Percentiles rank a stretch among this genome's conserved stretches.
Conservation (phyloP, 495 filamentous ascomycete genomes). For the Talaromyces thailandensis region DNA sequence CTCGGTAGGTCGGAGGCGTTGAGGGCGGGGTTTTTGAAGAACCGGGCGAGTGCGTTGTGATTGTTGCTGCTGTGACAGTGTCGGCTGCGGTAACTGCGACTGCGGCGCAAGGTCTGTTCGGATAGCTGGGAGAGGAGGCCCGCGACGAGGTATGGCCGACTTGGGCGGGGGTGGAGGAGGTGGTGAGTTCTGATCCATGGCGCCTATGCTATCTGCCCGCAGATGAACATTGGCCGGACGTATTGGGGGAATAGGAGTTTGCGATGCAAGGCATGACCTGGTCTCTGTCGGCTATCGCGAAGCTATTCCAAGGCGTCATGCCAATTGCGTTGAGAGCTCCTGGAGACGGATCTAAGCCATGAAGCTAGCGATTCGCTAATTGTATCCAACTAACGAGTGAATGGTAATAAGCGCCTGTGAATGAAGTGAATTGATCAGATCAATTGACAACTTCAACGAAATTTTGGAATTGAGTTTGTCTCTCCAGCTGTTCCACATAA, state of each 20-base stretch:
- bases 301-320: not conserved
- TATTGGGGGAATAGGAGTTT: not conserved
- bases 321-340: not conserved
- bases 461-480: not conserved
- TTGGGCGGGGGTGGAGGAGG: slow-evolving; percentile 1
- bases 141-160: slow-evolving; percentile 7
- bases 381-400: not conserved
- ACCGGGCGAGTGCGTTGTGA: not conserved
- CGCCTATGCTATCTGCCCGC: not conserved
- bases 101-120: slow-evolving; percentile 4
- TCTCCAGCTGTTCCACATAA: not conserved
- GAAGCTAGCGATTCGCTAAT: not conserved
- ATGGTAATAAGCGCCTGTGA: not conserved
- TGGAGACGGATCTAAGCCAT: not conserved
- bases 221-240: not conserved
- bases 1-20: slow-evolving; percentile 32
- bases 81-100: not conserved
- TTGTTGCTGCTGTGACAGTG: not conserved
- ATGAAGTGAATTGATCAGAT: not conserved
- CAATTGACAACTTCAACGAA: not conserved
- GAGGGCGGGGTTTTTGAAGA: slow-evolving; percentile 12
- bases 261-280: not conserved
- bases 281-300: not conserved
- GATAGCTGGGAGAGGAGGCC: slow-evolving; percentile 4
- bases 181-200: slow-evolving; percentile 2